Evolutionary conservation across 2,329 filamentous ascomycete genomes (phyloP).

Genomic region (Blastomyces parvus): DNA sequence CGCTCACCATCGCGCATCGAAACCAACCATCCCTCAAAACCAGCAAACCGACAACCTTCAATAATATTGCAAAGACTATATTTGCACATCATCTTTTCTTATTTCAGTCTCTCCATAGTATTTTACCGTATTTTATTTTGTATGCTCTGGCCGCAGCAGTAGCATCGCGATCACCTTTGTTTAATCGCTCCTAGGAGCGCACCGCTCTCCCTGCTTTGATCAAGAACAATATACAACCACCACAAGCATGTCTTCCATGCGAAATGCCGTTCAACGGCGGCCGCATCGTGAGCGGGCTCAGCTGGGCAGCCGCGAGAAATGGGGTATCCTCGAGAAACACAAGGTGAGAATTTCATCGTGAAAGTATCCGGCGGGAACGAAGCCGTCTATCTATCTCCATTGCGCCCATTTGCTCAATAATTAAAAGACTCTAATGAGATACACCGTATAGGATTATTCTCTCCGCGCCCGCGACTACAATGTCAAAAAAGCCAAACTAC

Average conservation of each 20-base stretch:
- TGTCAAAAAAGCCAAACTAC: slow-evolving; percentile 50
- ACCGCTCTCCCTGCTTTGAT: neutral
- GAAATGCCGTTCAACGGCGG: slow-evolving; percentile 62
- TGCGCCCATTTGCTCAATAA: neutral
- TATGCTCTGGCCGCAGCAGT: neutral
- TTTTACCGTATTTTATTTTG: neutral
- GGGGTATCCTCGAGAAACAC: slow-evolving; percentile 91
- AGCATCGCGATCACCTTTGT: neutral
- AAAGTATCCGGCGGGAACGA: too few relatives aligned
- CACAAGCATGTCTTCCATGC: slow-evolving; percentile 46
- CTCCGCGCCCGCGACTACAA: slow-evolving; percentile 57
- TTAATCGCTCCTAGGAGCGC: neutral
- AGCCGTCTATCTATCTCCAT: neutral
- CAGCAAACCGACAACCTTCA: neutral
- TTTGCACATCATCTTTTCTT: neutral
- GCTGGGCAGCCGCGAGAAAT: slow-evolving; percentile 69
- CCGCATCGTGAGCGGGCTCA: slow-evolving; percentile 87
- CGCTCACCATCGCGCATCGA: neutral
- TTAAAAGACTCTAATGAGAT: neutral
- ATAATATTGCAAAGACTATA: neutral
- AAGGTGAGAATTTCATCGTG: slow-evolving; percentile 48
- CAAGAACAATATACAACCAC: neutral
- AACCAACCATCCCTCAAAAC: neutral
- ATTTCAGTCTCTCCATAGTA: neutral
- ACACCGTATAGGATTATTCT: slow-evolving; percentile 48